Evolutionary conservation across 23 red algal species (phyloP), one percentile per base, ranked within the genome.

Genomic region (Gracilariopsis chorda): DNA sequence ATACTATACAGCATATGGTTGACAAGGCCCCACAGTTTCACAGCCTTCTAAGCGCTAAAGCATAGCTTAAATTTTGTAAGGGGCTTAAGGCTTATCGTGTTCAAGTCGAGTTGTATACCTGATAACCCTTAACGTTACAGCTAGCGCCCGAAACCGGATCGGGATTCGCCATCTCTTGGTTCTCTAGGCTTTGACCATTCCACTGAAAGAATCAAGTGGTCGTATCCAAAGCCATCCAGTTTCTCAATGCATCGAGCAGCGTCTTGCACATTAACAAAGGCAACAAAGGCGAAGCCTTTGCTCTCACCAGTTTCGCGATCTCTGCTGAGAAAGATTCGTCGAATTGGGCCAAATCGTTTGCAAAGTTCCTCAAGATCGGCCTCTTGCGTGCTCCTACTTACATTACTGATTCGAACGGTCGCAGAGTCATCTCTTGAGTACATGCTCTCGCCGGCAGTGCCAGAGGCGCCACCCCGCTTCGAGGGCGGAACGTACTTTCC

Each of bases 381-480:
- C 77, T 99, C 97, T 29, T 92, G 89, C 11, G 97, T 95, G 55
- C 70, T 94, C 29, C 88, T 69, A 48, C 90, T 92, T 21, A 99
- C 76, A 51, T 99, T 99, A 80, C 97, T 99, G 37, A 99, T 92
- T 29, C 97, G 89, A 21, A 99, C 93, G 7, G 97, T 95, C n/a
- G 93, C 86, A 36, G 90, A 93, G 43, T 99, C 97, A 58, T 95
- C 92, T 42, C 97, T 78, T 34, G 75, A 75, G 51, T 99, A 96
- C 84, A 93, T 85, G 30, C 85, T 91, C 9, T 94, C 91, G 7
- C 61, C 57, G 12, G 45, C n/a, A 44, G 75, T 32, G 36, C 47
- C 88, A 20, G 75, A 65, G 13, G 81, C 96, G 7, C 95, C 87
- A 37, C 65, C 30, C 19, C 93, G 88, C 76, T 95, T 94, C 33